Base-by-base conservation (phyloP, 441 rosid genomes). In the Brassica balearica region DNA sequence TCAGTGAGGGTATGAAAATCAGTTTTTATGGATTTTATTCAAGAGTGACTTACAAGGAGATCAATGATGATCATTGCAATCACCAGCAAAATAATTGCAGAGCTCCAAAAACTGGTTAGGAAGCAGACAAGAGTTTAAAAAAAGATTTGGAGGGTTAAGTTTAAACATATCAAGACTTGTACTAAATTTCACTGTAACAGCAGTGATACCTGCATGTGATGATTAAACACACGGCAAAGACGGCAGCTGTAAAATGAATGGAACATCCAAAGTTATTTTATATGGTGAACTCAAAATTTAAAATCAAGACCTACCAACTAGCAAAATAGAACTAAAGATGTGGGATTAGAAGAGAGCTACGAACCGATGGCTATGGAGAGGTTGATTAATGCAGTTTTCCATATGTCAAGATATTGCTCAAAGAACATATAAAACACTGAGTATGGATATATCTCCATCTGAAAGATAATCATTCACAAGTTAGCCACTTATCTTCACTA, bases 361-460 rank as follows among this genome's bases (percentile, higher is more conserved):
- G 41, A 71, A 96, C 99, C 97, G 53, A 96, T 87, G 63, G 99
- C 99, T 77, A 96, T 92, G 32, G 98, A 89, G 72, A 96, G 95
- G 88, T 90, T 94, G 86, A 92, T 88, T 84, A 96, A 75, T 60
- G 99, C 98, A 10, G 92, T 94, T 88, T 66, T 96, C 99, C 99
- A 96, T 84, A 96, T 96, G 82, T 92, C 88, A 78, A 96, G 97
- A 82, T 96, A 96, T 83, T 96, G 99, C 86, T 96, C 99, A 74
- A 96, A 96, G 86, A 89, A 96, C 97, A 96, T 96, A 80, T 96
- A 96, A 78, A 96, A 96, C 46, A 96, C 99, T 2, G 99, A 96
- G 74, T 96, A 94, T 65, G 99, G 99, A 84, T 92, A 96, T 69
- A 94, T 90, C 81, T 96, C 96, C 82, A 96, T 90, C 99, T 96